Conservation (phyloP, 129 eudicot species). For the Lactuca saligna region DNA sequence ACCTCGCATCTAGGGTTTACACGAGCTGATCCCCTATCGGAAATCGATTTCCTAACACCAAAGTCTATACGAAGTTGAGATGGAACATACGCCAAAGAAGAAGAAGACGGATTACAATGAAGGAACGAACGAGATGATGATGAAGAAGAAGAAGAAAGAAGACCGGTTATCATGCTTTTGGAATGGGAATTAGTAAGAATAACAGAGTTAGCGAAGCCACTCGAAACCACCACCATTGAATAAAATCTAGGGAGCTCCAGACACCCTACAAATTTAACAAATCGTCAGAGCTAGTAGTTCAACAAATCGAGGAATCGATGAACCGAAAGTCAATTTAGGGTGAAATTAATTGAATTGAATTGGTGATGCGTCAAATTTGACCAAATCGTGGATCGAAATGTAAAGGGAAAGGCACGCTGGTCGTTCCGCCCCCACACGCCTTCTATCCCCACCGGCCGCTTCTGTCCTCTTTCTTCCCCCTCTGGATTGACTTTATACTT, state of each 20-base stretch:
- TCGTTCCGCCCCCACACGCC: slow-evolving; percentile 42
- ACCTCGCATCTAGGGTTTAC: slow-evolving; percentile 50
- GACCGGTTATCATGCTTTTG: slow-evolving; percentile 22
- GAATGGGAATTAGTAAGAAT: slow-evolving; percentile 6
- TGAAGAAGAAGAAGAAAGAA: background rate
- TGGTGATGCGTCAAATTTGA: slow-evolving; percentile 12
- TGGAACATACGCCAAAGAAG: slow-evolving; percentile 32
- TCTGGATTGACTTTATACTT: slow-evolving; percentile 14
- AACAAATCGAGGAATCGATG: slow-evolving; percentile 2
- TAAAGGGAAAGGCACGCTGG: slow-evolving; percentile 3
- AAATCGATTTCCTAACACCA: slow-evolving; percentile 17
- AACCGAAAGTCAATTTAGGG: background rate
- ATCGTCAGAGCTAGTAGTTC: slow-evolving; percentile 11
- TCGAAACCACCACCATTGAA: slow-evolving; percentile 47
- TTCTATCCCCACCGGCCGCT: slow-evolving; percentile 20
- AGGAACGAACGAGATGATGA: background rate
- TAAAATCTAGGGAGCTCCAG: slow-evolving; percentile 27
- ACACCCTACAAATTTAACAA: slow-evolving; percentile 4
- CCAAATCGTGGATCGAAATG: slow-evolving; percentile 10
- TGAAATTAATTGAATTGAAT: background rate
- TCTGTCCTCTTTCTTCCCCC: background rate
- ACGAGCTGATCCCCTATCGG: slow-evolving; percentile 19
- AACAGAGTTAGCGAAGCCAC: slow-evolving; percentile 37
- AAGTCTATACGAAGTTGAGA: background rate
- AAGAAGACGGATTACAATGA: slow-evolving; percentile 5